phyloP scores from a whole-genome alignment of 2,329 filamentous ascomycete species.

The Fusarium sp. region DNA sequence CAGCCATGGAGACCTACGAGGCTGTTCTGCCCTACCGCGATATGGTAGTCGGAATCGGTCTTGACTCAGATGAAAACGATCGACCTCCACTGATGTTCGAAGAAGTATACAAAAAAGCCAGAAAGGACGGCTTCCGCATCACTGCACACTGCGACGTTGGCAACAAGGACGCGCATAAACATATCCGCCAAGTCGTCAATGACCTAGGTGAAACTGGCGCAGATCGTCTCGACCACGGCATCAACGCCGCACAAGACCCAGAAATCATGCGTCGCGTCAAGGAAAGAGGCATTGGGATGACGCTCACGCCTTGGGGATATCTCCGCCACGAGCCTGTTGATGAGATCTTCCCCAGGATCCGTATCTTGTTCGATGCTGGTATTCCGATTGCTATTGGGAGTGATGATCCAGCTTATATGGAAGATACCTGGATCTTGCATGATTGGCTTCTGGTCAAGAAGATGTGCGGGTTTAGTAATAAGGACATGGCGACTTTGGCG shows the following conservation, averaged over 20 bases:
- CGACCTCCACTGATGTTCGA: constrained; percentile 57
- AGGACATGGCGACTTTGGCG: constrained; percentile 54
- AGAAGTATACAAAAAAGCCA: constrained; percentile 49
- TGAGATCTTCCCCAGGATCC: constrained; percentile 59
- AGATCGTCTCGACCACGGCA: constrained; percentile 77
- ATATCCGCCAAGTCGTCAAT: constrained; percentile 58
- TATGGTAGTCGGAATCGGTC: constrained; percentile 56
- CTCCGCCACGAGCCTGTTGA: constrained; percentile 31
- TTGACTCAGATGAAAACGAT: constrained; percentile 58
- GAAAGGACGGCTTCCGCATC: constrained; percentile 54
- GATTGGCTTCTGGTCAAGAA: constrained; percentile 46
- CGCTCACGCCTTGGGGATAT: constrained; percentile 67
- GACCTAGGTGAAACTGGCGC: constrained; percentile 69
- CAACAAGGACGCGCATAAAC: constrained; percentile 56
- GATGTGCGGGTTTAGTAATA: constrained; percentile 11
- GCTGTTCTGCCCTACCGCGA: constrained; percentile 50
- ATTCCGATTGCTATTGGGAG: constrained; percentile 76
- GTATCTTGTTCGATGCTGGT: constrained; percentile 67
- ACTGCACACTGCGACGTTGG: constrained; percentile 63
- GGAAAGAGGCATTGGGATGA: constrained; percentile 66
- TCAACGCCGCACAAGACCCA: constrained; percentile 68
- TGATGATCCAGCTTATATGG: constrained; percentile 79
- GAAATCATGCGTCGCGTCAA: constrained; percentile 67
- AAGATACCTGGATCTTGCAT: constrained; percentile 60
- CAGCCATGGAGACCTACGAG: constrained; percentile 70